A percentile compares a stretch with the other conserved stretches of the same genome.
Evolutionary conservation across 2,329 filamentous ascomycete species (phyloP).

Genomic region (Aspergillus bombycis): DNA sequence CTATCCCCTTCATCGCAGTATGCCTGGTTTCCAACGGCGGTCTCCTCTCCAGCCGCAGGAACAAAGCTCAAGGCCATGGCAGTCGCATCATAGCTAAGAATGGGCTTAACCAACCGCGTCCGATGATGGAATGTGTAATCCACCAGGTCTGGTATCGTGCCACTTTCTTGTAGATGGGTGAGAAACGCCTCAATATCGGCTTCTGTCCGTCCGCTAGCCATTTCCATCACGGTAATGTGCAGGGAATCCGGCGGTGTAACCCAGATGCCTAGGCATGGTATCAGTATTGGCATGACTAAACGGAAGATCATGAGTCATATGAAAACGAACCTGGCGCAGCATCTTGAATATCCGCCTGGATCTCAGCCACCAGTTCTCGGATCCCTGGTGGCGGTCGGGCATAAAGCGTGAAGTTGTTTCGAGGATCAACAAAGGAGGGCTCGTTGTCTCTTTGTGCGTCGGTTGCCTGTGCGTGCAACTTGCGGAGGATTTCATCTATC

Average conservation of each 20-base stretch:
- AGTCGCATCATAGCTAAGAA: slow-evolving; percentile 80
- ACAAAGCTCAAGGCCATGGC: slow-evolving; percentile 87
- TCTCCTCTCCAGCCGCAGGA: slow-evolving; percentile 69
- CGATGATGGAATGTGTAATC: slow-evolving; percentile 70
- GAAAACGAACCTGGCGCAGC: slow-evolving; percentile 68
- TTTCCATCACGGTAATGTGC: slow-evolving; percentile 83
- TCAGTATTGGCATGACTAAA: background rate
- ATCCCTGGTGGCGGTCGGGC: slow-evolving; percentile 77
- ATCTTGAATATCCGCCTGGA: slow-evolving; percentile 68
- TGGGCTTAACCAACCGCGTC: slow-evolving; percentile 76
- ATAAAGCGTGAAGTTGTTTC: slow-evolving; percentile 88
- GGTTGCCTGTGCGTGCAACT: slow-evolving; percentile 55
- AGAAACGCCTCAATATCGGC: slow-evolving; percentile 69
- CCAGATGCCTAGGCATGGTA: slow-evolving; percentile 68
- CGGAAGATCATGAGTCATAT: background rate
- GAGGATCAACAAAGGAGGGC: slow-evolving; percentile 71
- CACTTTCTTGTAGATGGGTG: slow-evolving; percentile 56
- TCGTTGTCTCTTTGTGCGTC: slow-evolving; percentile 57
- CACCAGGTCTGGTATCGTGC: slow-evolving; percentile 59
- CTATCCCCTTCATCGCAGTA: slow-evolving; percentile 55
- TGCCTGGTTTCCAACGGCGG: slow-evolving; percentile 32
- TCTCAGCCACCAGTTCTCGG: slow-evolving; percentile 64
- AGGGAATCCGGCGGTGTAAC: slow-evolving; percentile 77
- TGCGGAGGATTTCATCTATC: slow-evolving; percentile 74
- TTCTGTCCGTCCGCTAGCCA: slow-evolving; percentile 76